Base-by-base conservation (phyloP, 805 yeast species). In the Suhomyces kilbournensis region DNA sequence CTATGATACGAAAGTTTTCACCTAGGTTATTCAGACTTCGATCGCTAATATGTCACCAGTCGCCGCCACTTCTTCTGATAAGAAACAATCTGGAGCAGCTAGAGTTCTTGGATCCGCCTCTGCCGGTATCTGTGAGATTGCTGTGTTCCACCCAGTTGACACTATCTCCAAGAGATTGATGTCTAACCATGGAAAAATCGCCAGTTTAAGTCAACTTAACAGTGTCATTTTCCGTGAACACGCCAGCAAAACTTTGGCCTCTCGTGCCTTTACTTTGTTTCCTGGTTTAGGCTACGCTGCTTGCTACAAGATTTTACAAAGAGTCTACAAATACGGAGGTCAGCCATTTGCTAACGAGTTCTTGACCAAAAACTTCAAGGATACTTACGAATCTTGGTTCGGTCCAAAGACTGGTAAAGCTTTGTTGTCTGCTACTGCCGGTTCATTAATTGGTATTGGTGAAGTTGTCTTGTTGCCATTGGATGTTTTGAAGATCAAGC, bases 281-380 rank as follows among this genome's bases (percentile, higher is more conserved):
- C 99, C 99, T 17, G 99, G 99, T 69, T 81, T 94, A 58, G 98
- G 98, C 23, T 94, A 94, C 68, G 99, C 99, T 57, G 98, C 99
- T 46, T 89, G 91, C 59, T 94, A 94, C 80, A 94, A 94, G 74
- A 87, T 94, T 61, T 77, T 93, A 61, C 99, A 94, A 76, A 85
- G 99, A 77, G 97, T 94, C 51, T 94, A 94, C 82, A 94, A 94
- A 75, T 94, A 94, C 70, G 98, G 99, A 67, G 99, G 99, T 48
- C 99, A 94, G 77, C 99, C 99, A 46, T 92, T 90, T 67, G 99
- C 93, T 58, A 94, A 94, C 68, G 99, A 94, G 74, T 90, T 85
- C 67, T 79, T 94, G 68, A 82, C 88, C 63, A 78, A 79, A 60
- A 87, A 90, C 76, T 89, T 83, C 77, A 83, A 81, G 65, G 74